These are phyloP conservation scores for Trypanosoma conorhini DNA, from an alignment of 208 protist species.

Conservation along the genomic window DNA sequence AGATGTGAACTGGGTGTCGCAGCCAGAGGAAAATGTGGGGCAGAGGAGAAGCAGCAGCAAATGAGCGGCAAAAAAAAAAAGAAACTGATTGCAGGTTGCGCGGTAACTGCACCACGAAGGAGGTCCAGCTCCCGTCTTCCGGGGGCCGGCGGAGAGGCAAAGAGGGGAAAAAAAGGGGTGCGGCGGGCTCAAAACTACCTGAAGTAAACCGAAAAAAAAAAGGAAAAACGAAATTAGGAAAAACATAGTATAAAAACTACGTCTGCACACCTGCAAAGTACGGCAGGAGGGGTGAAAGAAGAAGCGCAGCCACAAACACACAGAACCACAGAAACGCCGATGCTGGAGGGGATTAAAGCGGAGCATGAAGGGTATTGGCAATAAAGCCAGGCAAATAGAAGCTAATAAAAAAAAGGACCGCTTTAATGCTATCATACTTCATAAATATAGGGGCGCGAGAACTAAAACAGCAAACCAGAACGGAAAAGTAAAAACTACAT, in stretches of 20 bases:
- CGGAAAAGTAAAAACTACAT: neutral
- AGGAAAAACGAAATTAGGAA: slow-evolving; percentile 13
- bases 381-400: neutral
- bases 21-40: slow-evolving; percentile 1
- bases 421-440: neutral
- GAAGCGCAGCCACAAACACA: neutral
- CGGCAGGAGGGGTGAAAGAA: neutral
- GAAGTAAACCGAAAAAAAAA: slow-evolving; percentile 20
- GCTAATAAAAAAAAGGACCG: neutral
- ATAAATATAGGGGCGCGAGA: neutral
- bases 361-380: neutral
- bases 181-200: neutral
- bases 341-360: neutral
- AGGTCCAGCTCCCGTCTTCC: neutral
- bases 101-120: neutral
- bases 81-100: neutral
- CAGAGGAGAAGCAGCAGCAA: too few species aligned
- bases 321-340: too few species aligned
- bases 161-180: neutral
- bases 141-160: neutral
- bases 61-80: too few species aligned
- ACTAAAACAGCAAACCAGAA: neutral
- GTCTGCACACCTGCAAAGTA: neutral
- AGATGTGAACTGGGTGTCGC: neutral
- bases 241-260: neutral